These are phyloP conservation scores for Alternaria tenuissima DNA, from an alignment of 2,329 filamentous ascomycete species.

Conservation along the genomic window DNA sequence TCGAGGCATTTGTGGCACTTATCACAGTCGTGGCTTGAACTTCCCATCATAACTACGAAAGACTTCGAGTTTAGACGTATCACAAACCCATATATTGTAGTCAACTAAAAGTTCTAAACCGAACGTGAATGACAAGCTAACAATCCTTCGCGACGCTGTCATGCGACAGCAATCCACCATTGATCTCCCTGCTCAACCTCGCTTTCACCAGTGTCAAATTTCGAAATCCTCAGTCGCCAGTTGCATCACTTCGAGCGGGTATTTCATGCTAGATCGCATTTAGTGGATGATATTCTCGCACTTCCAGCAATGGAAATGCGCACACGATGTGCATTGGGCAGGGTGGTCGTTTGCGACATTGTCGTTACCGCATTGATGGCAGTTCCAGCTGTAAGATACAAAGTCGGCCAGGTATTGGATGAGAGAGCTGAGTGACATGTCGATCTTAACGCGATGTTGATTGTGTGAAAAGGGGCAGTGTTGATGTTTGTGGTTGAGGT, in stretches of 20 bases:
- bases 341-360: constrained; percentile 1
- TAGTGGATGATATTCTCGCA: constrained; percentile 1
- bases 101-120: background rate
- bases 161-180: background rate
- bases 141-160: too few relatives aligned
- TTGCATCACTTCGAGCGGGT: background rate
- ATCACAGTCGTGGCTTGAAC: too few relatives aligned
- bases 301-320: constrained; percentile 5
- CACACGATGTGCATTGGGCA: background rate
- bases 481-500: background rate
- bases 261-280: background rate
- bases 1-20: too few relatives aligned
- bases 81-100: too few relatives aligned
- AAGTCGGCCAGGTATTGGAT: background rate
- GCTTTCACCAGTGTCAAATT: background rate
- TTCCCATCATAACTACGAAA: too few relatives aligned
- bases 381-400: constrained; percentile 1
- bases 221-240: background rate
- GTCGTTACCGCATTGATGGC: background rate
- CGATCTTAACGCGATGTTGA: background rate
- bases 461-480: background rate
- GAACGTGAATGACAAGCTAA: background rate
- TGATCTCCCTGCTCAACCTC: background rate
- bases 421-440: background rate
- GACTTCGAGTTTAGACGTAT: too few relatives aligned